Evolutionary conservation across 2,329 filamentous ascomycete species (phyloP).

Genomic region (Cladosporium oxysporum): DNA sequence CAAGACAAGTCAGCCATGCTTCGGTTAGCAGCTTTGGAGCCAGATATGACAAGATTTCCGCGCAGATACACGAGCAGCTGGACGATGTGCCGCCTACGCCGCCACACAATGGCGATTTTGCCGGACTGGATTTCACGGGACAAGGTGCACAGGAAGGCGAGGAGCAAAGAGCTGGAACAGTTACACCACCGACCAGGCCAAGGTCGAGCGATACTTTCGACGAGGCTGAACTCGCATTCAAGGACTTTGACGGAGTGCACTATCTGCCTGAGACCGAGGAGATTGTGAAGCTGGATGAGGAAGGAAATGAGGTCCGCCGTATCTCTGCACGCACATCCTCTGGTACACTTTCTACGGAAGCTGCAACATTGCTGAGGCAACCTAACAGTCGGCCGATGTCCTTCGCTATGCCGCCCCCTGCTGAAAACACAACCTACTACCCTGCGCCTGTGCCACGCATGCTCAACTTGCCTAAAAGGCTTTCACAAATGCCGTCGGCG

Average conservation of each 20-base stretch:
- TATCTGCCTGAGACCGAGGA: slow-evolving; percentile 58
- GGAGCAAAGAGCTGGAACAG: slow-evolving; percentile 16
- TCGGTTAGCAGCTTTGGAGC: slow-evolving; percentile 30
- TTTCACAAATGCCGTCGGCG: slow-evolving; percentile 72
- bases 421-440: slow-evolving; percentile 87
- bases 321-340: slow-evolving; percentile 36
- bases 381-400: slow-evolving; percentile 52
- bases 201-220: slow-evolving; percentile 63
- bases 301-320: slow-evolving; percentile 37
- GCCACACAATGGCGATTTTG: slow-evolving; percentile 19
- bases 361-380: slow-evolving; percentile 33
- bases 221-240: slow-evolving; percentile 67
- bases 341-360: slow-evolving; percentile 30
- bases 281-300: slow-evolving; percentile 35
- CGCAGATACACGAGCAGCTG: slow-evolving; percentile 34
- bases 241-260: slow-evolving; percentile 80
- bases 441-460: slow-evolving; percentile 91
- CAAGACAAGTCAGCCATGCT: slow-evolving; percentile 26
- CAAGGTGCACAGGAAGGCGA: slow-evolving; percentile 13
- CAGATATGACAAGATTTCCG: slow-evolving; percentile 35
- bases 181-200: slow-evolving; percentile 44
- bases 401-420: slow-evolving; percentile 61
- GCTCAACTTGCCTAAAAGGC: slow-evolving; percentile 85
- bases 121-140: slow-evolving; percentile 5
- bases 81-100: slow-evolving; percentile 32